Evolutionary conservation across 176 grass and related monocot species (phyloP).

Genomic region (Puccinellia tenuiflora): DNA sequence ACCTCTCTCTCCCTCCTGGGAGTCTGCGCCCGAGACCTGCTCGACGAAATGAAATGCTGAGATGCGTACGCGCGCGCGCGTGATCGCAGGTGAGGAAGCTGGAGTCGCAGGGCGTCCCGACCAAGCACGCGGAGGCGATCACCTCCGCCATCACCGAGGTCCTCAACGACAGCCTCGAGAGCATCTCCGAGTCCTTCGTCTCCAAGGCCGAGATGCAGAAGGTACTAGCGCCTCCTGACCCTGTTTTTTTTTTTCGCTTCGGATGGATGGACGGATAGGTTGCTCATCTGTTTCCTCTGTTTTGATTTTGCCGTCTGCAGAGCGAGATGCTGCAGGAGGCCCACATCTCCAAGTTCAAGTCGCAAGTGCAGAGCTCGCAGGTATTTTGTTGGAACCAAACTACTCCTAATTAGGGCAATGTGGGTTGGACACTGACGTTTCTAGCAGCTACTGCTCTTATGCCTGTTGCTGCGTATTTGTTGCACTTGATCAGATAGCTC

Average conservation of each 20-base stretch:
- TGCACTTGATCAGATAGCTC: not conserved
- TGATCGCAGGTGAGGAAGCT: slow-evolving; percentile 73
- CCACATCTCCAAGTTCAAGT: slow-evolving; percentile 84
- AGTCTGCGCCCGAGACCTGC: not conserved
- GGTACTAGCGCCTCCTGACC: slow-evolving; percentile 6
- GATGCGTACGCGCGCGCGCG: not conserved
- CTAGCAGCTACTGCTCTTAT: not conserved
- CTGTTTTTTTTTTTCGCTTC: not conserved
- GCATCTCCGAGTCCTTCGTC: slow-evolving; percentile 82
- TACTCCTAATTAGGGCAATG: not conserved
- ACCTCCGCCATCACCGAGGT: slow-evolving; percentile 92
- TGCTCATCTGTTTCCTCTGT: not conserved
- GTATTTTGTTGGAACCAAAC: slow-evolving; percentile 9
- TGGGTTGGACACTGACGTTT: not conserved
- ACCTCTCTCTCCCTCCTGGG: not conserved
- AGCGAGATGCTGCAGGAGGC: slow-evolving; percentile 89
- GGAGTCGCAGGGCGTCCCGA: slow-evolving; percentile 79
- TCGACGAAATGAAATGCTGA: slow-evolving; percentile 30
- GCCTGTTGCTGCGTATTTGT: not conserved
- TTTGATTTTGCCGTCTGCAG: slow-evolving; percentile 26
- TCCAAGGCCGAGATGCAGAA: slow-evolving; percentile 88
- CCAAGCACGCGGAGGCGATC: slow-evolving; percentile 94
- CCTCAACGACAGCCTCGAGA: slow-evolving; percentile 95
- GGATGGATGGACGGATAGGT: not conserved
- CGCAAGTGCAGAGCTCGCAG: slow-evolving; percentile 76